Evolutionary conservation across 2,329 filamentous ascomycete genomes (phyloP).

Genomic region (Verruconis gallopava): DNA sequence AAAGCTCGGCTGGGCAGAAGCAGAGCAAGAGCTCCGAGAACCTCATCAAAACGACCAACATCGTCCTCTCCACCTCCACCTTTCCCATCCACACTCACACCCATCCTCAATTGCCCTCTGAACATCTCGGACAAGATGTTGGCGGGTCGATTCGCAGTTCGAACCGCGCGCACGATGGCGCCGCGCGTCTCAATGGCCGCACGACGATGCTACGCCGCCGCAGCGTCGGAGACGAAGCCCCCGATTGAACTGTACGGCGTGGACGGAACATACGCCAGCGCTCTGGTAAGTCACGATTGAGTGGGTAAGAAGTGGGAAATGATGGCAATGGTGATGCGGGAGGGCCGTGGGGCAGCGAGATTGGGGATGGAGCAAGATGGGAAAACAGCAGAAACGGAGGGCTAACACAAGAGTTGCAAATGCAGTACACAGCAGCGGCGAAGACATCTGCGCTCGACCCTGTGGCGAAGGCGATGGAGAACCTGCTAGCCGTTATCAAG

Average conservation of each 20-base stretch:
- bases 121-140: constrained; percentile 7
- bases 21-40: neutral
- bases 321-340: neutral
- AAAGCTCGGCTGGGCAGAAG: no score
- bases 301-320: neutral
- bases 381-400: neutral
- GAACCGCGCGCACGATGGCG: constrained; percentile 4
- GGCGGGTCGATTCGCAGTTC: constrained; percentile 7
- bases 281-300: constrained; percentile 64
- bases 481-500: constrained; percentile 58
- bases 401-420: neutral
- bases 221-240: constrained; percentile 47
- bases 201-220: constrained; percentile 63
- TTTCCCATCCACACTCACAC: neutral
- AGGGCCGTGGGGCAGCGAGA: neutral
- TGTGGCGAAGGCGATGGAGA: constrained; percentile 66
- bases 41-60: constrained; percentile 1
- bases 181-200: constrained; percentile 26
- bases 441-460: constrained; percentile 78
- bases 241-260: constrained; percentile 87
- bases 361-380: neutral
- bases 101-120: constrained; percentile 3
- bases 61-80: constrained; percentile 6
- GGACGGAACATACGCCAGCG: constrained; percentile 96
- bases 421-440: constrained; percentile 85